Evolutionary conservation across 176 grass and related monocot genomes (phyloP), one percentile per base, ranked within the genome.

Genomic region (Guadua angustifolia): DNA sequence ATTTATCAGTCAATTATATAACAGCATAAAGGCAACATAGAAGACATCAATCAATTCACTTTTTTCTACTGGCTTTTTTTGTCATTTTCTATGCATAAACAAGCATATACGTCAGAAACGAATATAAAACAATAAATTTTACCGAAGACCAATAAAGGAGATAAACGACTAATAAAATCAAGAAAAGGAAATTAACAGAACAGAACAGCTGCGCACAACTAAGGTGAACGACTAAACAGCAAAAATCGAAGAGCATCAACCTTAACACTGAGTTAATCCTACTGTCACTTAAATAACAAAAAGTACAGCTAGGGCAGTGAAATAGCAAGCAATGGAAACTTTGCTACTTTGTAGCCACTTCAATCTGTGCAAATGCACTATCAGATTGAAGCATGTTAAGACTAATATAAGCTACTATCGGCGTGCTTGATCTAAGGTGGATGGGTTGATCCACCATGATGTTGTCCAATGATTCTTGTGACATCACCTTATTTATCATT

Each of bases 211-310:
- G 17, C 5, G 18, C 2, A 29, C 17, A 18, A 18, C 50, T 52
- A 66, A 24, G 74, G 56, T 15, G 52, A 77, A 87, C 40, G 58
- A 69, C 51, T n/a, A 51, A 74, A 73, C 47, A 79, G 66, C 3
- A 46, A 47, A 53, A 6, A 63, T 59, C 9, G 1, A 45, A 74
- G 22, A 66, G 22, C 12, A 42, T 58, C 53, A 58, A 42, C 19
- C 57, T 3, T 76, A 59, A 15, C 0, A 75, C 40, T 52, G 14
- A 75, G 33, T 59, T 57, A 59, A 59, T 14, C 21, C 50, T 9
- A 21, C 4, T 36, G 35, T 36, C 35, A 36, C 35, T 36, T 36
- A 36, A 36, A 36, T 77, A 40, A 62, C 56, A 46, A 60, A 59
- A 60, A 43, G 24, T 7, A 82, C 40, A 60, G 51, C 8, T 44